Percentiles rank a stretch among this genome's conserved stretches.
phyloP scores from a whole-genome alignment of 2,329 filamentous ascomycete genomes.

The Septoria linicola region DNA sequence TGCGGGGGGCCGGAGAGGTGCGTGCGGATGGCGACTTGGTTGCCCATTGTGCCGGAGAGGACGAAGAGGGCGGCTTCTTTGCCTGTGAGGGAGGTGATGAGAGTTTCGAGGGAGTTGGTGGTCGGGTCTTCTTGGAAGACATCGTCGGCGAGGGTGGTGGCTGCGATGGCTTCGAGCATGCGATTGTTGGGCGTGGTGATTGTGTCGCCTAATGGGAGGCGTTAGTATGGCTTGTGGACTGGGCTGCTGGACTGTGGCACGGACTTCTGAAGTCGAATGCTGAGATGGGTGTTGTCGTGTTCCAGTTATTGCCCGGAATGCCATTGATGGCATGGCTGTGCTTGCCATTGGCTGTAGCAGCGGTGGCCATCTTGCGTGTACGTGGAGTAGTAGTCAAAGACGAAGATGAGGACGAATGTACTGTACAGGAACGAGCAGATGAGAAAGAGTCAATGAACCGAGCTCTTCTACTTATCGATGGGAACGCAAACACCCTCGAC shows the following conservation, averaged over 20 bases:
- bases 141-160: constrained; percentile 77
- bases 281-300: constrained; percentile 48
- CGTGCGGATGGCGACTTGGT: constrained; percentile 77
- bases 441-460: too few relatives aligned
- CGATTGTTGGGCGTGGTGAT: constrained; percentile 73
- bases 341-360: too few relatives aligned
- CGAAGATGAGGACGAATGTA: not conserved
- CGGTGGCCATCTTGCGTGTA: constrained; percentile 11
- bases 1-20: constrained; percentile 79
- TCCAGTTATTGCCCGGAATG: constrained; percentile 37
- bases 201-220: constrained; percentile 50
- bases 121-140: constrained; percentile 78
- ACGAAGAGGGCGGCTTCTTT: constrained; percentile 79
- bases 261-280: constrained; percentile 59
- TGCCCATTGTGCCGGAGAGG: constrained; percentile 86
- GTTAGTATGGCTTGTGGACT: not conserved
- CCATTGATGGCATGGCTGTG: constrained; percentile 21
- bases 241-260: too few relatives aligned
- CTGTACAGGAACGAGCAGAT: not conserved
- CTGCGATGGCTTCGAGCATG: constrained; percentile 78
- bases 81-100: constrained; percentile 69
- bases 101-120: constrained; percentile 71
- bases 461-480: constrained; percentile 10
- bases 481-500: constrained; percentile 4
- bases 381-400: not conserved